Evolutionary conservation across 148 eudicot species (phyloP).

Genomic region (Euryodendron excelsum): DNA sequence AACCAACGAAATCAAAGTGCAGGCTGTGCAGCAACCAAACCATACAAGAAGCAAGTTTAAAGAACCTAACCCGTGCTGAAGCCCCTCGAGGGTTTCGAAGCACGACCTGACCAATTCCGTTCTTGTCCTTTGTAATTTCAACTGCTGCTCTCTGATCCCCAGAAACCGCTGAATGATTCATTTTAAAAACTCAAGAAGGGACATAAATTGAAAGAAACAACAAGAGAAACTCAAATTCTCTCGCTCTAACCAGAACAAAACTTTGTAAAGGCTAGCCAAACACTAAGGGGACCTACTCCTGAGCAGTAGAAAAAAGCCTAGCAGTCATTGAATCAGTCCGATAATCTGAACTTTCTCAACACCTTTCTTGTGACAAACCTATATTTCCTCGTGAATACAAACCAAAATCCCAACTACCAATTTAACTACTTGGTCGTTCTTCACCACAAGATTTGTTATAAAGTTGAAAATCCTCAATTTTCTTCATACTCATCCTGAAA

Average conservation of each 20-base stretch:
- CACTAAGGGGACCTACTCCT: neutral
- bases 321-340: constrained; percentile 21
- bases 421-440: constrained; percentile 16
- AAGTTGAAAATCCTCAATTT: neutral
- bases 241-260: neutral
- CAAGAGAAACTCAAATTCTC: neutral
- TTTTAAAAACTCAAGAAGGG: constrained; percentile 24
- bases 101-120: constrained; percentile 49
- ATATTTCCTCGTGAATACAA: constrained; percentile 28
- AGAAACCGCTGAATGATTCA: constrained; percentile 50
- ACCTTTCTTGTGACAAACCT: constrained; percentile 32
- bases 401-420: constrained; percentile 39
- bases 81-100: constrained; percentile 61
- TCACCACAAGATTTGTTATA: neutral
- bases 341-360: constrained; percentile 12
- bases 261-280: neutral
- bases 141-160: constrained; percentile 33
- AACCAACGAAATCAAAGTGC: neutral
- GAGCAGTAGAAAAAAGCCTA: neutral
- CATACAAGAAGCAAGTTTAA: neutral
- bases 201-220: constrained; percentile 6
- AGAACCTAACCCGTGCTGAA: constrained; percentile 47
- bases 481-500: too few relatives aligned
- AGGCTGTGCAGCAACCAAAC: constrained; percentile 5
- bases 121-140: constrained; percentile 50